Percentiles rank a stretch among this genome's conserved stretches.
Evolutionary conservation across 352 stramenopile genomes (phyloP).

Genomic region (Phytophthora rubi): DNA sequence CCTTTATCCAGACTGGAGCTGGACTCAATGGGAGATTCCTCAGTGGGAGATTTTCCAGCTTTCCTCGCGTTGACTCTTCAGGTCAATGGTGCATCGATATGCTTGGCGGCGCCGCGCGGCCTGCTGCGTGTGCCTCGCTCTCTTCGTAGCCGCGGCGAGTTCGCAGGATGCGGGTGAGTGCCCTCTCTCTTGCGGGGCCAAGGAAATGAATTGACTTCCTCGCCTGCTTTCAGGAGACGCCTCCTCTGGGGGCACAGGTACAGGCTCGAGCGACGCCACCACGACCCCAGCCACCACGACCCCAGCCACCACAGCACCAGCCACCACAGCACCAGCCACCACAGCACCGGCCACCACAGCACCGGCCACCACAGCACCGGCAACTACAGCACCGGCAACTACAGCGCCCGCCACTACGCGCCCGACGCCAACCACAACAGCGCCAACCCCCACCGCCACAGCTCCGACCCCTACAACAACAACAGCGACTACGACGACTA

Average conservation of each 20-base stretch:
- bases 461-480: conserved; percentile 2
- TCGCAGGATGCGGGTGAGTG: conserved; percentile 13
- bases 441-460: conserved; percentile 5
- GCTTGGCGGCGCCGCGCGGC: not conserved
- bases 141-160: not conserved
- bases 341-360: conserved; percentile 5
- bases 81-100: not conserved
- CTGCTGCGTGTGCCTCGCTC: not conserved
- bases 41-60: not conserved
- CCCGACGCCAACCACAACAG: not conserved
- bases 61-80: not conserved
- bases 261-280: conserved; percentile 9
- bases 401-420: not conserved
- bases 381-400: conserved; percentile 5
- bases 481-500: conserved; percentile 2
- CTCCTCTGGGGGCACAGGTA: conserved; percentile 12
- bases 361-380: not conserved
- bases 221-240: conserved; percentile 12
- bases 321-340: conserved; percentile 4
- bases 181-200: not conserved
- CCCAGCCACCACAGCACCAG: not conserved
- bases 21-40: not conserved
- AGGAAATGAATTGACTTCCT: not conserved
- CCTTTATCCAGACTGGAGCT: not conserved
- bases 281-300: conserved; percentile 6